A percentile compares a stretch with the other conserved stretches of the same genome.
Conservation (phyloP, 106 monocot genomes). For the Amphibolis antarctica region DNA sequence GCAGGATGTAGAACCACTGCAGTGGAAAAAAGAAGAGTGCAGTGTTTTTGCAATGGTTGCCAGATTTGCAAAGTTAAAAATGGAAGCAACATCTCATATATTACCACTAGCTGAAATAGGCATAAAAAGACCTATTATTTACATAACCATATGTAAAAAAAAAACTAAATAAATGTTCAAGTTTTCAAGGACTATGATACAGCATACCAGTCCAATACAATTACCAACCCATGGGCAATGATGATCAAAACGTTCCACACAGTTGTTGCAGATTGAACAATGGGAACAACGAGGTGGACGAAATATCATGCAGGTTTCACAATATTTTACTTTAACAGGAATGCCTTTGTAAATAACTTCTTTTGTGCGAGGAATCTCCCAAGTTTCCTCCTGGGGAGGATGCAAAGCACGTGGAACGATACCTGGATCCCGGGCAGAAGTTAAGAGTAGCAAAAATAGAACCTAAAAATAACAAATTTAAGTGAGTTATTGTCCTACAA, state of each 20-base stretch:
- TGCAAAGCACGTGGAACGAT: conserved; percentile 12
- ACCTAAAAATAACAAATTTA: conserved; percentile 1
- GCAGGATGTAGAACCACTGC: too few species aligned
- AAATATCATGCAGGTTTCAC: conserved; percentile 21
- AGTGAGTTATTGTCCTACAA: background rate
- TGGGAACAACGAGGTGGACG: conserved; percentile 25
- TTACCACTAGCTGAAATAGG: background rate
- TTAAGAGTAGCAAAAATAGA: conserved; percentile 12
- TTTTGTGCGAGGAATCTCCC: conserved; percentile 13
- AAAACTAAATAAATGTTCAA: background rate
- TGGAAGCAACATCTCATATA: too few species aligned
- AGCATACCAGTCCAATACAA: conserved; percentile 18
- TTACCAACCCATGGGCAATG: conserved; percentile 25
- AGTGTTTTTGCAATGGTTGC: too few species aligned
- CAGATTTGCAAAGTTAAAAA: too few species aligned
- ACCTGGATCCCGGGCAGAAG: conserved; percentile 18
- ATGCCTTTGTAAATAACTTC: conserved; percentile 12
- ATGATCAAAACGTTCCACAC: conserved; percentile 23
- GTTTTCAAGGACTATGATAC: background rate
- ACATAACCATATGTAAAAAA: background rate
- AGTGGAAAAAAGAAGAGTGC: too few species aligned
- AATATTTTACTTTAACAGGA: conserved; percentile 18
- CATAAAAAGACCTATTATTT: background rate
- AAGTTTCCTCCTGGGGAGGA: conserved; percentile 14
- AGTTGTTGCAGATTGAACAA: conserved; percentile 23